phyloP scores from a whole-genome alignment of 208 protist species.

The Leishmania aethiopica region DNA sequence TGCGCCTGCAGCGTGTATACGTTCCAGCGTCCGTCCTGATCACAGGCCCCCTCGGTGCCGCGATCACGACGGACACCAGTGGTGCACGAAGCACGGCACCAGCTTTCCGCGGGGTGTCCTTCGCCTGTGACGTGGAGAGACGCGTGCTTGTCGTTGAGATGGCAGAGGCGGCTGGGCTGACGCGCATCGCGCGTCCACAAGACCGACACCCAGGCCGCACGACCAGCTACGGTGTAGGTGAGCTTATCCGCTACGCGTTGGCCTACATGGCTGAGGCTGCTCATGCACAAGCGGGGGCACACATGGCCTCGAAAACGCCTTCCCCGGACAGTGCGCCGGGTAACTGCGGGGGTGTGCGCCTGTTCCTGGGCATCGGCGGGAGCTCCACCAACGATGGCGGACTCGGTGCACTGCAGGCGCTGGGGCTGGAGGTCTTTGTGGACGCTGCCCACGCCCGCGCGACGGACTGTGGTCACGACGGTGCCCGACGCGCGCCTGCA shows the following conservation, averaged over 20 bases:
- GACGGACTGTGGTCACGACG: not conserved
- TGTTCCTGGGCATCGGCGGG: slow-evolving; percentile 80
- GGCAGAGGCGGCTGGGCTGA: slow-evolving; percentile 70
- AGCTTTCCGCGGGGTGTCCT: slow-evolving; percentile 33
- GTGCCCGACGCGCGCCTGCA: not conserved
- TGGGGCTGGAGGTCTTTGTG: slow-evolving; percentile 60
- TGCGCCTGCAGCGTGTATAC: slow-evolving; percentile 23
- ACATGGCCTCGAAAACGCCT: not conserved
- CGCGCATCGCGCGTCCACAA: slow-evolving; percentile 38
- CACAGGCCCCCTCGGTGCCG: slow-evolving; percentile 54
- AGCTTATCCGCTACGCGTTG: slow-evolving; percentile 66
- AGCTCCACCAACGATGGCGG: slow-evolving; percentile 88
- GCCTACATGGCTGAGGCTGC: slow-evolving; percentile 32
- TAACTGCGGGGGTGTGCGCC: slow-evolving; percentile 27
- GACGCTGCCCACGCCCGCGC: not conserved
- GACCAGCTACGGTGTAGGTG: slow-evolving; percentile 77
- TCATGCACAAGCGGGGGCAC: not conserved
- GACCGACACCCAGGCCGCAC: slow-evolving; percentile 55
- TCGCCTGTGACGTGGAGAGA: slow-evolving; percentile 53
- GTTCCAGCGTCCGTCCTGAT: slow-evolving; percentile 33
- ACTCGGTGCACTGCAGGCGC: slow-evolving; percentile 73
- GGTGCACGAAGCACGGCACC: not conserved
- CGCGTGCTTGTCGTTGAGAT: slow-evolving; percentile 76
- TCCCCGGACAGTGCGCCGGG: not conserved
- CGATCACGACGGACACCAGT: slow-evolving; percentile 12